Percentiles rank a stretch among this genome's conserved stretches.
phyloP scores from a whole-genome alignment of 2,329 filamentous ascomycete species.

The Bipolaris bicolor region DNA sequence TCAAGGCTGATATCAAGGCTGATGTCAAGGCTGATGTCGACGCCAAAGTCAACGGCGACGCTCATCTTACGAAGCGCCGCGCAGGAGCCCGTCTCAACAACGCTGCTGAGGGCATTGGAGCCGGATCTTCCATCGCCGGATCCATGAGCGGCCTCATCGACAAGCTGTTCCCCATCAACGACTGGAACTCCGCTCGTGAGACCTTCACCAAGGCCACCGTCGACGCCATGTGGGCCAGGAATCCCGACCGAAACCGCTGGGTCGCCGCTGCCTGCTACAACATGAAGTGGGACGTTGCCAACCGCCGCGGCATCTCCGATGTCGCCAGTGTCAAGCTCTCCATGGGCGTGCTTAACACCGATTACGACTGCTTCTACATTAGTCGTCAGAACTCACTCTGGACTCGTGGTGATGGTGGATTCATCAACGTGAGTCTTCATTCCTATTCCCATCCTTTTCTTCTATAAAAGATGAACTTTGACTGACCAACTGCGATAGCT shows the following conservation, averaged over 20 bases:
- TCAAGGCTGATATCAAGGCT: too few species aligned
- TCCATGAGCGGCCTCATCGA: too few species aligned
- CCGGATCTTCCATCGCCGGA: too few species aligned
- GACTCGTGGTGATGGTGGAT: conserved; percentile 11
- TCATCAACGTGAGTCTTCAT: not conserved
- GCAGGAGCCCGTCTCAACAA: too few species aligned
- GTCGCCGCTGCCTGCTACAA: conserved; percentile 16
- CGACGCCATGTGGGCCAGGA: conserved; percentile 8
- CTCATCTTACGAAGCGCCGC: too few species aligned
- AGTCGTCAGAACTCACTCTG: conserved; percentile 13
- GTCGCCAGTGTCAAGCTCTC: conserved; percentile 10
- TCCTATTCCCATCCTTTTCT: not conserved
- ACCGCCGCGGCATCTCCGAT: conserved; percentile 8
- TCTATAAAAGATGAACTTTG: not conserved
- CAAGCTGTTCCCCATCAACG: not conserved
- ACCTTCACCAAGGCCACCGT: conserved; percentile 14
- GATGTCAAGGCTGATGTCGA: too few species aligned
- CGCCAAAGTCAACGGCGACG: too few species aligned
- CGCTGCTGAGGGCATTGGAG: too few species aligned
- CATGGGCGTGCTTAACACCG: conserved; percentile 14
- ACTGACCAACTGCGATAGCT: conserved; percentile 1
- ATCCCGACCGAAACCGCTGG: conserved; percentile 10
- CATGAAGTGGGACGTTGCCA: conserved; percentile 5
- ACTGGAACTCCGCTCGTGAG: conserved; percentile 12
- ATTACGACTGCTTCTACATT: conserved; percentile 18